A percentile compares a stretch with the other conserved stretches of the same genome.
phyloP scores from a whole-genome alignment of 805 yeast species.

The Ogataea ramenticola region DNA sequence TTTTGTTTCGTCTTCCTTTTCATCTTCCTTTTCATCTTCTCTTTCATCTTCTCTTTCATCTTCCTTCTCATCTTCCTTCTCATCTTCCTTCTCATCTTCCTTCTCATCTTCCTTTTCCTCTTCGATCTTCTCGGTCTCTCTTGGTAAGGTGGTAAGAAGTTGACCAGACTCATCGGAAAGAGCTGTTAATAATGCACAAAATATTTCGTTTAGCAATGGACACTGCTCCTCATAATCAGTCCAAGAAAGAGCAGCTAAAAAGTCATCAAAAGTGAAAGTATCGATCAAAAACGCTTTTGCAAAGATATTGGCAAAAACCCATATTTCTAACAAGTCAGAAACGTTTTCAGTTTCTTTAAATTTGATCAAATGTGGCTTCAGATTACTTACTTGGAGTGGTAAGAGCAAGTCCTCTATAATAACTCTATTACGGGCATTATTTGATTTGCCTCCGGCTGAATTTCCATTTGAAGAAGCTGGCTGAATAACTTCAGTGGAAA shows the following conservation, averaged over 20 bases:
- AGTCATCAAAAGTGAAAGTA: constrained; percentile 76
- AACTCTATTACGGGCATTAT: neutral
- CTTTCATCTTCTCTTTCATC: constrained; percentile 17
- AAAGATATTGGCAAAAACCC: constrained; percentile 72
- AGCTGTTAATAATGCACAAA: constrained; percentile 55
- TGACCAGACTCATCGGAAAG: constrained; percentile 36
- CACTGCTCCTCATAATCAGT: constrained; percentile 38
- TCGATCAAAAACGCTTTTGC: constrained; percentile 58
- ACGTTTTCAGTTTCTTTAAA: constrained; percentile 17
- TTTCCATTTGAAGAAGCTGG: too few species aligned
- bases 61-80: constrained; percentile 18
- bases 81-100: constrained; percentile 14
- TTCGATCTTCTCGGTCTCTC: constrained; percentile 13
- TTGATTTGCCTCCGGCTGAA: too few species aligned
- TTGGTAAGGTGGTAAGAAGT: constrained; percentile 18
- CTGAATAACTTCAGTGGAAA: too few species aligned
- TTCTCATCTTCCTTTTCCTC: constrained; percentile 18
- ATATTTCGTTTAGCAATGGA: constrained; percentile 54
- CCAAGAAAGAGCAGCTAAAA: constrained; percentile 49
- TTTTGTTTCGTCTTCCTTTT: constrained; percentile 18
- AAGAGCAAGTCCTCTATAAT: constrained; percentile 26
- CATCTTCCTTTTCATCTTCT: constrained; percentile 16
- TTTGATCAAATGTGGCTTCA: constrained; percentile 19
- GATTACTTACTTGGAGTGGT: constrained; percentile 18
- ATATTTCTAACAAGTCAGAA: constrained; percentile 52